Base-by-base conservation (phyloP, 2,329 filamentous ascomycete genomes). In the Neofusicoccum ribis region DNA sequence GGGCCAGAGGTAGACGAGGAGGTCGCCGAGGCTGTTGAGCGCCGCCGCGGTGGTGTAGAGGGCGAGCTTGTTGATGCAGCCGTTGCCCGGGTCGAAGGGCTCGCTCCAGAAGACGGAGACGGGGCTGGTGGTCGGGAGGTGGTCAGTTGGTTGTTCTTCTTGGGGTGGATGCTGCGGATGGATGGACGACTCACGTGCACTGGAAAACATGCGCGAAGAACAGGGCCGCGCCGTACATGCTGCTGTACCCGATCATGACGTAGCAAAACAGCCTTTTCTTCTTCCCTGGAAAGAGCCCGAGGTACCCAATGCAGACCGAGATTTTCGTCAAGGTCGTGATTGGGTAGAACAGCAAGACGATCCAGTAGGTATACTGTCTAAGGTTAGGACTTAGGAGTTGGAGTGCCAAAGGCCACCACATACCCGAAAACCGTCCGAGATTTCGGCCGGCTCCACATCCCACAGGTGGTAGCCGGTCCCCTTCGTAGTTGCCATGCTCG, bases 381-480 rank as follows among this genome's bases (percentile, higher is more conserved):
- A 31, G 5, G 27, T 31, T 1, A 31, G 27, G 23, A 23, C 5
- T 31, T 7, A 1, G 7, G 5, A 7, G 6, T 5, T 31, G 27
- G 27, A 7, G 27, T 31, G 5, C 6, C 5, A 7, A 7, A 31
- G 27, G 27, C 5, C 27, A 31, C 27, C 27, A 7, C 27, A 31
- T 31, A 31, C 27, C 27, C 6, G 27, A 17, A 60, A 60, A 2
- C 56, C 41, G 1, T 9, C 5, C 3, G 54, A 27, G 2, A 59
- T 59, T 15, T 6, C 2, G 9, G 6, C 39, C 3, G 31, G 47
- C 5, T 23, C 6, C 4, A 36, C 44, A 68, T 34, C 67, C 72
- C 71, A 73, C 3, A 73, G 43, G 8, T 74, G 72, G 17, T 72
- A 71, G 4, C 72, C 72, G 66, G 71, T 71, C 20, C 72, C 71